Evolutionary conservation across 805 yeast species (phyloP), one percentile per base, ranked within the genome.

Genomic region (Kluyveromyces siamensis): DNA sequence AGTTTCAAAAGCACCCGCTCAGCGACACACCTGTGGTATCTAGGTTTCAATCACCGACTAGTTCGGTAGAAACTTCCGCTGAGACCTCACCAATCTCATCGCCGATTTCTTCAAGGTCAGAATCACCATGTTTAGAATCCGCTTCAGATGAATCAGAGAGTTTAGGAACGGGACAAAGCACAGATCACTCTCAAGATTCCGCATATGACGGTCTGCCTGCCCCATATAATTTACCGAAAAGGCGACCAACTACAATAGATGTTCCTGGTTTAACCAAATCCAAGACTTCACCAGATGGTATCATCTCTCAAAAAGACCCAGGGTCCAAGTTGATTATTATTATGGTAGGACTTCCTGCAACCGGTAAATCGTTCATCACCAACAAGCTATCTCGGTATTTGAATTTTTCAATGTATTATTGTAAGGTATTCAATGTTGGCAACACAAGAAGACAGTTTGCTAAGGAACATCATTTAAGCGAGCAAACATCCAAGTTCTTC

Each of bases 341-440:
- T 17, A 91, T 91, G 98, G 96, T 91, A 14, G 99, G 99, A 0
- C 66, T 84, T 13, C 98, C 98, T 0, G 97, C 97, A 0, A 73
- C 97, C 48, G 99, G 99, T 2, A 91, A 91, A 65, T 85, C 95
- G 1, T 93, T 90, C 63, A 81, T 91, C 53, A 88, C 97, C 46
- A 91, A 89, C 66, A 91, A 93, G 63, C 73, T 91, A 44, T 86
- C 95, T 1, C 71, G 98, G 51, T 93, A 87, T 67, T 72, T 91
- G 62, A 91, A 91, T 68, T 91, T 96, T 95, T 77, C 89, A 38
- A 96, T 90, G 67, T 95, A 90, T 58, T 88, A 86, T 56, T 83
- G 95, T 51, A 76, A 84, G 54, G 90, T 91, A 9, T 91, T 93
- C 72, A 91, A 91, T 61, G 99, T 93, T 30, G 99, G 99, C 0